Evolutionary conservation across 306 rosid genomes (phyloP).

Genomic region (Lathyrus sativus): DNA sequence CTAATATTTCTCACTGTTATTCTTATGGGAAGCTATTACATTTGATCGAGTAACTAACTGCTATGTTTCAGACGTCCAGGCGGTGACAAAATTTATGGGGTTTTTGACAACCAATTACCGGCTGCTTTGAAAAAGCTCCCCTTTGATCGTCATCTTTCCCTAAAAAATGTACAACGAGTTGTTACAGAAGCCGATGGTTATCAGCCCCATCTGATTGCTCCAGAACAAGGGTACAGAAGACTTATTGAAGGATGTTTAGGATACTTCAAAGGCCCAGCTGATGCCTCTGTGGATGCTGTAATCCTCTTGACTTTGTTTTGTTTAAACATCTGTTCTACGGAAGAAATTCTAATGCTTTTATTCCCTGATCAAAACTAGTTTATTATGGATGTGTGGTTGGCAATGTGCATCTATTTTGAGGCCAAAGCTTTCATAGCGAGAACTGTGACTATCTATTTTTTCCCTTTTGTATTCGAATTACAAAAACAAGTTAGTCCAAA

Average conservation of each 20-base stretch:
- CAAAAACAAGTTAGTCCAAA: too few species aligned
- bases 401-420: background rate
- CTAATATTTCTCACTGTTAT: conserved; percentile 1
- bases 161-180: conserved; percentile 35
- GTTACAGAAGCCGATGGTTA: conserved; percentile 43
- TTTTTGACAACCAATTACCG: conserved; percentile 40
- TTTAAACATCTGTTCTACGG: conserved; percentile 9
- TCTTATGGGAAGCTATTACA: background rate
- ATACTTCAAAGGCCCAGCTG: conserved; percentile 44
- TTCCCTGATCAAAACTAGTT: background rate
- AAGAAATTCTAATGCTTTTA: background rate
- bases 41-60: conserved; percentile 24
- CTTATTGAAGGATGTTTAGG: conserved; percentile 41
- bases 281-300: conserved; percentile 42
- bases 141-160: conserved; percentile 37
- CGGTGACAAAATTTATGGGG: conserved; percentile 40
- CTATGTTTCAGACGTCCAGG: conserved; percentile 38
- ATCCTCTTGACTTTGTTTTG: conserved; percentile 9
- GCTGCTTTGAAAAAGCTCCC: conserved; percentile 44
- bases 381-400: background rate
- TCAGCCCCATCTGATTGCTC: conserved; percentile 44
- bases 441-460: too few species aligned
- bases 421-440: too few species aligned
- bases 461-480: too few species aligned
- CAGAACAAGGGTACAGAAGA: conserved; percentile 45